Evolutionary conservation across 2,329 filamentous ascomycete genomes (phyloP).

Genomic region (Claviceps africana): DNA sequence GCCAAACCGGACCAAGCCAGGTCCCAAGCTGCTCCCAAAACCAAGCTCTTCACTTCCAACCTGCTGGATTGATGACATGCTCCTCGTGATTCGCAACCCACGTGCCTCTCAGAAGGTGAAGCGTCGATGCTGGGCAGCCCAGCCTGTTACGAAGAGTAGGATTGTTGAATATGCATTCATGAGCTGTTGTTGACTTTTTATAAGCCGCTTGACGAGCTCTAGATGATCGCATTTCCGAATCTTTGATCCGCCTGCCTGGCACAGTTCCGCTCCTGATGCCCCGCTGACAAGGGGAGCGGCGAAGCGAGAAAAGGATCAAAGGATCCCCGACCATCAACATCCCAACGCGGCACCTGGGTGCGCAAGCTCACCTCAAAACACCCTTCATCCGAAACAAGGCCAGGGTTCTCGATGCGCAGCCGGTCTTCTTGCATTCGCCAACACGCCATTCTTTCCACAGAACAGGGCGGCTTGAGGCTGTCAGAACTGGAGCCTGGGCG

Average conservation of each 20-base stretch:
- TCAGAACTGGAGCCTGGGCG: conserved; percentile 13
- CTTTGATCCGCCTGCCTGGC: background rate
- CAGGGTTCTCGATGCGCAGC: background rate
- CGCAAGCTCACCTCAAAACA: no score
- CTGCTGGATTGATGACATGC: background rate
- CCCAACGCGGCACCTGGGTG: no score
- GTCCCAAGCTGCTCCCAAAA: no score
- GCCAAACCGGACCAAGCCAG: no score
- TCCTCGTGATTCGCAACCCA: background rate
- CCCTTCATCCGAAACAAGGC: background rate
- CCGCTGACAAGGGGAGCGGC: background rate
- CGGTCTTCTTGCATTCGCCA: no score
- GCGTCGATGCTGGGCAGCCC: background rate
- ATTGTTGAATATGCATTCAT: no score
- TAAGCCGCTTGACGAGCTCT: background rate
- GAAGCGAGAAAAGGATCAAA: background rate
- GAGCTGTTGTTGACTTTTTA: background rate
- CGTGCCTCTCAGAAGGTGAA: background rate
- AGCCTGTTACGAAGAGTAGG: no score
- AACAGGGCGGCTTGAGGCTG: background rate
- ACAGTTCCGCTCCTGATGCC: background rate
- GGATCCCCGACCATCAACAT: background rate
- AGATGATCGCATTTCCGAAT: background rate
- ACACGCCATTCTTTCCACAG: no score
- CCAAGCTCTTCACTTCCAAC: no score